Evolutionary conservation across 768 basidiomycete species (phyloP).

Genomic region (Mycena galopus): DNA sequence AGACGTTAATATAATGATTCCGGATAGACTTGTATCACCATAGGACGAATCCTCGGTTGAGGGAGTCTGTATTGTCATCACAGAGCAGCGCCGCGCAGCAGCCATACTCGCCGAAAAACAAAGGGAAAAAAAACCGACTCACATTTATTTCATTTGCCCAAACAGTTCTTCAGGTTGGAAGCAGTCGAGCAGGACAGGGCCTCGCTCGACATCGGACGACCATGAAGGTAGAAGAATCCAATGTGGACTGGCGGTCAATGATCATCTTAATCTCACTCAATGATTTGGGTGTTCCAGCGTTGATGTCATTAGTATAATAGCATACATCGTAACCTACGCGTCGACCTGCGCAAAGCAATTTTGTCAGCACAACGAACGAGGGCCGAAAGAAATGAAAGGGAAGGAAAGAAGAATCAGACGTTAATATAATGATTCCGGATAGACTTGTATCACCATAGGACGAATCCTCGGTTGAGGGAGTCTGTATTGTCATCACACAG

Average conservation of each 20-base stretch:
- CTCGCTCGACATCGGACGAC: too few species aligned
- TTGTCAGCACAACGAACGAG: conserved; percentile 20
- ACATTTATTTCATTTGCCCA: conserved; percentile 61
- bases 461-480: conserved; percentile 90
- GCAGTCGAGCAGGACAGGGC: conserved; percentile 93
- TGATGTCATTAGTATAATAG: conserved; percentile 13
- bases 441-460: conserved; percentile 81
- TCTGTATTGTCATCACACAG: conserved; percentile 85
- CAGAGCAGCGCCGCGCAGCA: conserved; percentile 30
- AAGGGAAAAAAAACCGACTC: conserved; percentile 40
- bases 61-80: conserved; percentile 95
- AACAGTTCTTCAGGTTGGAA: conserved; percentile 80
- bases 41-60: conserved; percentile 79
- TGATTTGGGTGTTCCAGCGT: not conserved
- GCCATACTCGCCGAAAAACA: not conserved
- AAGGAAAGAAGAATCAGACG: conserved; percentile 66
- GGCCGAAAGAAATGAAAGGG: conserved; percentile 33
- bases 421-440: conserved; percentile 89
- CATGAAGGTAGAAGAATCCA: too few species aligned
- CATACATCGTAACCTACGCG: conserved; percentile 15
- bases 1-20: conserved; percentile 88
- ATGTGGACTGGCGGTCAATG: too few species aligned
- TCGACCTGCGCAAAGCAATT: conserved; percentile 9
- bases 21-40: conserved; percentile 88
- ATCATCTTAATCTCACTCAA: not conserved